Evolutionary conservation across 441 rosid genomes (phyloP).

Genomic region (Corymbia citriodora): DNA sequence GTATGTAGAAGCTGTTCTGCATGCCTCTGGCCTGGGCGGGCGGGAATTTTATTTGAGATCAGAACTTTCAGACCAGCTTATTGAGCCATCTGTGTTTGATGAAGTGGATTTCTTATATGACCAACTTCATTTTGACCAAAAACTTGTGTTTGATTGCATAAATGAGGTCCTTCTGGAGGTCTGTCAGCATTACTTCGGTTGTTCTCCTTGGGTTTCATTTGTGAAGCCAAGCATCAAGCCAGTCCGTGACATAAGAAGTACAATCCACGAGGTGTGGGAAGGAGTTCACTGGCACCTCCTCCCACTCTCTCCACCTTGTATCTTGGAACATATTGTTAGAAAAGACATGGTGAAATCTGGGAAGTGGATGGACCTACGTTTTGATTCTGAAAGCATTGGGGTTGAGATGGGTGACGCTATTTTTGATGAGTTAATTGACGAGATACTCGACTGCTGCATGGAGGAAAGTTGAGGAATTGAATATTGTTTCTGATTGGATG

Average conservation of each 20-base stretch:
- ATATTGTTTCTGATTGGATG: background rate
- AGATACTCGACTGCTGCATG: slow-evolving; percentile 26
- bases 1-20: slow-evolving; percentile 53
- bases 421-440: slow-evolving; percentile 64
- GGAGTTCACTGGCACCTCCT: slow-evolving; percentile 72
- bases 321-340: slow-evolving; percentile 60
- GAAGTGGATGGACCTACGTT: slow-evolving; percentile 66
- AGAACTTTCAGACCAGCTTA: slow-evolving; percentile 56
- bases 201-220: slow-evolving; percentile 59
- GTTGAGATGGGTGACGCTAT: slow-evolving; percentile 50
- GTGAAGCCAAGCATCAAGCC: slow-evolving; percentile 33
- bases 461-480: slow-evolving; percentile 3
- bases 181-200: slow-evolving; percentile 36
- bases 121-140: slow-evolving; percentile 46
- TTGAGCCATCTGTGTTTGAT: slow-evolving; percentile 54
- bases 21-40: slow-evolving; percentile 59
- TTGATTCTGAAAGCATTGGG: slow-evolving; percentile 42
- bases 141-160: slow-evolving; percentile 70
- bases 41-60: slow-evolving; percentile 61
- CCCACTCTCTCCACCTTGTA: slow-evolving; percentile 50
- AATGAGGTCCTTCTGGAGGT: slow-evolving; percentile 76
- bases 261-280: slow-evolving; percentile 54
- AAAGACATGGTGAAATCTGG: slow-evolving; percentile 67
- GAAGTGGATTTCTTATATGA: slow-evolving; percentile 47
- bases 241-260: slow-evolving; percentile 32